Evolutionary conservation across 1,139 yeast genomes (phyloP).

Genomic region (Taphrina betulina): DNA sequence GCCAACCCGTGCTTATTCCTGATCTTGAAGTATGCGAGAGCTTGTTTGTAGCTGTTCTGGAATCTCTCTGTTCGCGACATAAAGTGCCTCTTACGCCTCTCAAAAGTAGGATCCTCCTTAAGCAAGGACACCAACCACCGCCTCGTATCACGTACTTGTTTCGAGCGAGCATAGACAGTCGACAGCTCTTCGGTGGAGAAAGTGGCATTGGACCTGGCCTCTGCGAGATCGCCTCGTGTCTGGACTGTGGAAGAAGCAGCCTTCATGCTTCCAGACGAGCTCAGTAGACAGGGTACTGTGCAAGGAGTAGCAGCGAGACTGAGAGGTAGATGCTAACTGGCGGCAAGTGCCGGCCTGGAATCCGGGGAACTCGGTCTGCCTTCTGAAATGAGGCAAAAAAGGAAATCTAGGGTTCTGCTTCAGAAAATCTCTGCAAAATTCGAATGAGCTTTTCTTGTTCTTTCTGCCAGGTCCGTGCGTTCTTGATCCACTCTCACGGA

Average conservation of each 20-base stretch:
- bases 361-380: background rate
- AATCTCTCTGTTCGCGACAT: constrained; percentile 27
- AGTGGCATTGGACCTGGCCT: constrained; percentile 11
- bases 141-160: constrained; percentile 21
- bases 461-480: no score
- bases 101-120: constrained; percentile 18
- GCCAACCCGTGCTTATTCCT: constrained; percentile 21
- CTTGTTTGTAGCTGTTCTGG: constrained; percentile 27
- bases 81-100: constrained; percentile 23
- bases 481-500: no score
- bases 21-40: constrained; percentile 23
- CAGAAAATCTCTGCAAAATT: no score
- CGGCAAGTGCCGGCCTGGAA: background rate
- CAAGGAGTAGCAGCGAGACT: no score
- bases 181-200: constrained; percentile 19
- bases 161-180: constrained; percentile 17
- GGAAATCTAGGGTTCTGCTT: no score
- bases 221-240: constrained; percentile 17
- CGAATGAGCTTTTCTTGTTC: no score
- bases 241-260: constrained; percentile 12
- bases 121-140: constrained; percentile 27
- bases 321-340: no score
- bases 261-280: no score
- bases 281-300: no score
- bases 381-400: constrained; percentile 16